These are phyloP conservation scores for Clonostachys chloroleuca DNA, from an alignment of 2,329 filamentous ascomycete species.

Conservation along the genomic window DNA sequence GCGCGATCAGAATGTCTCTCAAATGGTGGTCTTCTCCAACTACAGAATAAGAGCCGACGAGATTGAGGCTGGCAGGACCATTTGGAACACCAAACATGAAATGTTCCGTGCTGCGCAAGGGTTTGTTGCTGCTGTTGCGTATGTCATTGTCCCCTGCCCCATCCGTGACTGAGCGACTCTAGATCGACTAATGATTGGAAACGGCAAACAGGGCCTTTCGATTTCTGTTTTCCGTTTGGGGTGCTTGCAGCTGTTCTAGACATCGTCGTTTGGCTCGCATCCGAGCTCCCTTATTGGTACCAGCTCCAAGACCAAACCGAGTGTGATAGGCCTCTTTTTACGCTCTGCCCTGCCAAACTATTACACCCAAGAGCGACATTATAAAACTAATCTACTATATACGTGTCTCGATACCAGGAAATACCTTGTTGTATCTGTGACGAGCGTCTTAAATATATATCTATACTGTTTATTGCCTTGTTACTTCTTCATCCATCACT, in stretches of 20 bases:
- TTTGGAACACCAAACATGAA: constrained; percentile 1
- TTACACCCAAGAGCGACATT: too few species aligned
- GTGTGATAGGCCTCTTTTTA: too few species aligned
- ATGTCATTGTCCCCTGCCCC: constrained; percentile 4
- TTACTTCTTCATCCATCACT: too few species aligned
- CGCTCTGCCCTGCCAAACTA: too few species aligned
- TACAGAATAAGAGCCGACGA: background rate
- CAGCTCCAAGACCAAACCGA: background rate
- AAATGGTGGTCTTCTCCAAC: background rate
- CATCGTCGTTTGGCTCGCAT: background rate
- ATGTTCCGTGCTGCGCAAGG: constrained; percentile 3
- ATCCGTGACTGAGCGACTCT: background rate
- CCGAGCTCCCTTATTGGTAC: background rate
- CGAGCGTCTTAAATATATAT: too few species aligned
- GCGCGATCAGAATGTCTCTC: background rate
- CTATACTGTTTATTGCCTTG: too few species aligned
- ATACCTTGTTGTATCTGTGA: too few species aligned
- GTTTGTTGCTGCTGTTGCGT: constrained; percentile 12
- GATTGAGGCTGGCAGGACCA: background rate
- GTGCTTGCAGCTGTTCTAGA: background rate
- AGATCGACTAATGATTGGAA: constrained; percentile 9
- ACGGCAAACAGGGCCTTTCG: constrained; percentile 4
- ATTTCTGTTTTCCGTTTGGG: constrained; percentile 14
- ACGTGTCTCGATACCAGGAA: too few species aligned
- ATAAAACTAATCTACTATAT: too few species aligned